A percentile compares a stretch with the other conserved stretches of the same genome.
These are phyloP conservation scores for Russula earlei DNA, from an alignment of 768 basidiomycete species.

Conservation along the genomic window DNA sequence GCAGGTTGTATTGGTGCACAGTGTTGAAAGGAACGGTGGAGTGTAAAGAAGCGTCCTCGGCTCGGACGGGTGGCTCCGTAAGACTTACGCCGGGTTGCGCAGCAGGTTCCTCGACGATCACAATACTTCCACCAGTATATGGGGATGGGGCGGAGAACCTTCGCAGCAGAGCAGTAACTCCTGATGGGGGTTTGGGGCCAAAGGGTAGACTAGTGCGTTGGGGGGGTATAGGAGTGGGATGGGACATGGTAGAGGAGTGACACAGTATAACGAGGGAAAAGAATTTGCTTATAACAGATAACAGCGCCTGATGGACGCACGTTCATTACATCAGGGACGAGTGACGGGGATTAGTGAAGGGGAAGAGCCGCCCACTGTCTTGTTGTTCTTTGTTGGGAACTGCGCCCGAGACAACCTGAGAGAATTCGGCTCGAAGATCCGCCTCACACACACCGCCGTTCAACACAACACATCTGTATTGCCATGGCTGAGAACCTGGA, in stretches of 20 bases:
- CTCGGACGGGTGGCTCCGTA: background rate
- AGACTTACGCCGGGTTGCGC: background rate
- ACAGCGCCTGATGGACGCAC: background rate
- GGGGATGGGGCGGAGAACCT: constrained; percentile 3
- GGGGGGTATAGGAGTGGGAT: background rate
- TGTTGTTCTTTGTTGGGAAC: too few species aligned
- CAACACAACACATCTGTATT: background rate
- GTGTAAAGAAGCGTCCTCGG: background rate
- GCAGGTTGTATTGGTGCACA: background rate
- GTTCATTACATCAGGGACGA: background rate
- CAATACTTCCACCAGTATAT: background rate
- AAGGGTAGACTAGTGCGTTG: background rate
- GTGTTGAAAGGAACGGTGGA: background rate
- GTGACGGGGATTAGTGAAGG: too few species aligned
- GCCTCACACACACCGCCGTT: too few species aligned
- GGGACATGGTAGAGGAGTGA: background rate
- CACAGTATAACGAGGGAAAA: too few species aligned
- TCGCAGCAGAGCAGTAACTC: background rate
- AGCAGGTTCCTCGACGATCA: background rate
- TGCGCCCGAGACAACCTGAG: too few species aligned
- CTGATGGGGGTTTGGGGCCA: background rate
- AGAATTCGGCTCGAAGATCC: too few species aligned
- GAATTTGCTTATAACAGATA: background rate
- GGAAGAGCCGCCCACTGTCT: too few species aligned
- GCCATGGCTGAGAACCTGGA: background rate